phyloP scores from a whole-genome alignment of 306 rosid genomes.

The Astragalus glycyphyllos region DNA sequence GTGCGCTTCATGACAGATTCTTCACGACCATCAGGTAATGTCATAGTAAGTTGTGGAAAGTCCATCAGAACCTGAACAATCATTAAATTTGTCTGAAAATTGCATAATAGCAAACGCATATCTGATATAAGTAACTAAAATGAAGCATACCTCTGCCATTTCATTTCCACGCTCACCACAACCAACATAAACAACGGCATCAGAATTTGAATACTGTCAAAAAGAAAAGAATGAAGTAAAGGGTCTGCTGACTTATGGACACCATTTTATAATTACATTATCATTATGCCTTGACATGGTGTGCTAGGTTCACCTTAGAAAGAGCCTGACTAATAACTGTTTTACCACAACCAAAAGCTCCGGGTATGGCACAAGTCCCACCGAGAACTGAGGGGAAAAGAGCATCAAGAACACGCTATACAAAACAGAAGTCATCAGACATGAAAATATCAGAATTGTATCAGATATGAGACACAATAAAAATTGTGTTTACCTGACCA shows the following conservation, averaged over 20 bases:
- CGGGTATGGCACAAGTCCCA: conserved; percentile 99
- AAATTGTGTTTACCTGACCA: conserved; percentile 75
- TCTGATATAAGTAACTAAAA: conserved; percentile 9
- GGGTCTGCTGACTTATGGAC: conserved; percentile 8
- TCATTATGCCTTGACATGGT: not conserved
- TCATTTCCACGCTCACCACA: conserved; percentile 99
- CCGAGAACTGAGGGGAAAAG: conserved; percentile 99
- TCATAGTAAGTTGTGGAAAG: conserved; percentile 99
- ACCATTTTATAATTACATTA: conserved; percentile 12
- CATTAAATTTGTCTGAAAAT: conserved; percentile 33
- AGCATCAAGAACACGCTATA: conserved; percentile 99
- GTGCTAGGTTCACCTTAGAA: conserved; percentile 71
- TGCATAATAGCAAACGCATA: conserved; percentile 10
- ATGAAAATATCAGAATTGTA: conserved; percentile 17
- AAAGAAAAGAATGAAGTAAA: conserved; percentile 20
- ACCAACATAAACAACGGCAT: conserved; percentile 93
- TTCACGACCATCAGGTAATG: conserved; percentile 99
- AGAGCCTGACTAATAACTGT: conserved; percentile 99
- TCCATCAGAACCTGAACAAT: conserved; percentile 91
- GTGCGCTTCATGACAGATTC: conserved; percentile 99
- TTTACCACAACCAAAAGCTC: conserved; percentile 99
- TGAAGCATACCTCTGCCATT: conserved; percentile 85
- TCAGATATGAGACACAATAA: conserved; percentile 20
- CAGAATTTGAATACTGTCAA: conserved; percentile 97
- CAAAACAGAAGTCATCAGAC: conserved; percentile 51